phyloP scores from a whole-genome alignment of 1,139 yeast species.

The Suhomyces terraborum region DNA sequence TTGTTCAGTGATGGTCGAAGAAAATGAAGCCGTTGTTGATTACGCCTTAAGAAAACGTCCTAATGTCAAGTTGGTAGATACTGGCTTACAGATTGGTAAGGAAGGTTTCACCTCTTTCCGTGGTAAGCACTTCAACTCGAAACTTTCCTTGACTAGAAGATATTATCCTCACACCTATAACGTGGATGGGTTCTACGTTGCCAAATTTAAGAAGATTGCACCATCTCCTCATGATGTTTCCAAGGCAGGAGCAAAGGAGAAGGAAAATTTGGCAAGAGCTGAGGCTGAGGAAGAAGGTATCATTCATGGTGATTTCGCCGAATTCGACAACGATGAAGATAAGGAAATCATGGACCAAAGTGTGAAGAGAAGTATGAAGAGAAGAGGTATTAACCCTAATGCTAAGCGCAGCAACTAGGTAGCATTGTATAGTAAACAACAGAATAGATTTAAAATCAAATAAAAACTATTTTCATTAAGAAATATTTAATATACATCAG shows the following conservation, averaged over 20 bases:
- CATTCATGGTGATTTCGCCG: constrained; percentile 83
- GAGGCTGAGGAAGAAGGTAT: constrained; percentile 81
- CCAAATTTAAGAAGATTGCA: constrained; percentile 90
- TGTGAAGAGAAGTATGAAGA: constrained; percentile 69
- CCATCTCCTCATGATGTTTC: constrained; percentile 81
- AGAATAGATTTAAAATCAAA: constrained; percentile 2
- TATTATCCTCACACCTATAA: constrained; percentile 98
- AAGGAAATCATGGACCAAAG: constrained; percentile 71
- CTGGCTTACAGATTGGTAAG: constrained; percentile 93
- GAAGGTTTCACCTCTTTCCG: constrained; percentile 93
- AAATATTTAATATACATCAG: constrained; percentile 16
- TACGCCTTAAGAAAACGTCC: constrained; percentile 96
- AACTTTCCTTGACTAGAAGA: constrained; percentile 80
- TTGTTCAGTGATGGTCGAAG: constrained; percentile 97
- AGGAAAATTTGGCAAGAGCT: constrained; percentile 76
- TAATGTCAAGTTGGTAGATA: constrained; percentile 89
- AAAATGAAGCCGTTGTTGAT: constrained; percentile 98
- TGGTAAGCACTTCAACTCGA: constrained; percentile 86
- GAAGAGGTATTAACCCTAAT: constrained; percentile 78
- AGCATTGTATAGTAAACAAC: constrained; percentile 6
- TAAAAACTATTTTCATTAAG: neutral
- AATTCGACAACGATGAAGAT: constrained; percentile 78
- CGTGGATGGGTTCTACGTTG: constrained; percentile 98
- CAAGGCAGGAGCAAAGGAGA: constrained; percentile 87
- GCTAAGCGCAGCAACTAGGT: constrained; percentile 15